Evolutionary conservation across 1,139 yeast genomes (phyloP), one percentile per base, ranked within the genome.

Genomic region (Lodderomyces elongisporus): DNA sequence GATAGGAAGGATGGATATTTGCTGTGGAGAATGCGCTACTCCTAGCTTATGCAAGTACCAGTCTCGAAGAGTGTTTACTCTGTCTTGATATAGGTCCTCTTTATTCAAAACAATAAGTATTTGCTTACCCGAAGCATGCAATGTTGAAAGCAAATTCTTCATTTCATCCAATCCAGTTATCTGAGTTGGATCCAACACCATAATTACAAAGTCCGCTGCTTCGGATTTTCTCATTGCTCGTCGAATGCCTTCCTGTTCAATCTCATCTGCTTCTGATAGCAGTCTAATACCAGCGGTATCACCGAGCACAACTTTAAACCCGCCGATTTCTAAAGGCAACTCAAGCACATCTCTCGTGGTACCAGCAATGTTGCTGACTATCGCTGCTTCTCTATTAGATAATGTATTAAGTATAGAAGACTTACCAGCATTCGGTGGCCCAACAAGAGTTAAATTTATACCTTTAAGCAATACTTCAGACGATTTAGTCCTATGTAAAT

Each of bases 381-480:
- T 88, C 0, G 96, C 94, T 9, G 89, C 85, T 25, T 89, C 94
- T 32, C 84, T 75, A 40, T 80, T 73, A 0, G 91, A 87, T 10
- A 91, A 58, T 9, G 60, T 51, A 48, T 93, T 91, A 31, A 91
- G 58, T 10, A 91, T 60, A 1, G 95, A 85, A 2, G 96, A 88
- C 52, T 91, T 91, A 0, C 99, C 99, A 1, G 96, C 96, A 56
- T 91, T 91, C 1, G 98, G 96, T 4, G 95, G 94, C 0, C 98
- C 99, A 14, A 89, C 46, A 14, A 91, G 60, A 0, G 82, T 78
- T 27, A 89, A 51, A 40, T 75, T 77, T 27, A 91, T 77, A 1
- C 99, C 99, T 17, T 72, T 67, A 30, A 81, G 55, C 14, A 91
- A 58, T 1, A 89, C 61, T 43, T 79, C 84, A 0, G 93, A 76